Evolutionary conservation across 108 stramenopile genomes (phyloP).

Genomic region (Discostella stelligeroides): DNA sequence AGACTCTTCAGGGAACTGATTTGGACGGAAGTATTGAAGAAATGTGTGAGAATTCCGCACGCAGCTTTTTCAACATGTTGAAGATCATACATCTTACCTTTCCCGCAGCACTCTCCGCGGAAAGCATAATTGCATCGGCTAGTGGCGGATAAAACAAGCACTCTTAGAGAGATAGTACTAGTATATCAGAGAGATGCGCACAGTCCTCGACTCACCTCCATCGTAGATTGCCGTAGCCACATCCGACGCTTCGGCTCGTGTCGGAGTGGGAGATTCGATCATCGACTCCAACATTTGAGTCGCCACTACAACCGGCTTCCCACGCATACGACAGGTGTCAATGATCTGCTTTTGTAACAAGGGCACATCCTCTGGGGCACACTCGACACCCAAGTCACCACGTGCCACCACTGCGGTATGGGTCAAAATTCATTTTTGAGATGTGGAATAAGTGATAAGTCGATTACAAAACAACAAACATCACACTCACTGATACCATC

Average conservation of each 20-base stretch:
- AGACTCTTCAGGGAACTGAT: slow-evolving; percentile 57
- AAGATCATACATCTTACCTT: too few species aligned
- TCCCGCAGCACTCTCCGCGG: slow-evolving; percentile 80
- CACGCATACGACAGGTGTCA: slow-evolving; percentile 84
- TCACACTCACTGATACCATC: slow-evolving; percentile 53
- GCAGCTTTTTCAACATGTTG: slow-evolving; percentile 11
- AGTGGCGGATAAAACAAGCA: too few species aligned
- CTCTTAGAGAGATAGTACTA: too few species aligned
- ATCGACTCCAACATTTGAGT: slow-evolving; percentile 87
- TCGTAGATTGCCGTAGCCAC: slow-evolving; percentile 90
- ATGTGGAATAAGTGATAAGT: not conserved
- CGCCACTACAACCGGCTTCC: slow-evolving; percentile 92
- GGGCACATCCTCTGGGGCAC: slow-evolving; percentile 94
- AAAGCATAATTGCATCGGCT: slow-evolving; percentile 89
- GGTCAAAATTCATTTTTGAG: slow-evolving; percentile 45
- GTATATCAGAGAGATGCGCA: too few species aligned
- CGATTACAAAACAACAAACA: slow-evolving; percentile 44
- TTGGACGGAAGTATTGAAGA: not conserved
- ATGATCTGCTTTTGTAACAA: slow-evolving; percentile 95
- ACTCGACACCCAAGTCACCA: slow-evolving; percentile 96
- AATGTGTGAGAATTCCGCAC: not conserved
- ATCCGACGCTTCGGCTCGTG: slow-evolving; percentile 86
- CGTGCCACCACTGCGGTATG: slow-evolving; percentile 65
- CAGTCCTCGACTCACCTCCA: slow-evolving; percentile 25
- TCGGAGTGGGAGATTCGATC: slow-evolving; percentile 83